A percentile compares a stretch with the other conserved stretches of the same genome.
phyloP scores from a whole-genome alignment of 371 early-diverging fungal species.

The Sporodiniella umbellata region DNA sequence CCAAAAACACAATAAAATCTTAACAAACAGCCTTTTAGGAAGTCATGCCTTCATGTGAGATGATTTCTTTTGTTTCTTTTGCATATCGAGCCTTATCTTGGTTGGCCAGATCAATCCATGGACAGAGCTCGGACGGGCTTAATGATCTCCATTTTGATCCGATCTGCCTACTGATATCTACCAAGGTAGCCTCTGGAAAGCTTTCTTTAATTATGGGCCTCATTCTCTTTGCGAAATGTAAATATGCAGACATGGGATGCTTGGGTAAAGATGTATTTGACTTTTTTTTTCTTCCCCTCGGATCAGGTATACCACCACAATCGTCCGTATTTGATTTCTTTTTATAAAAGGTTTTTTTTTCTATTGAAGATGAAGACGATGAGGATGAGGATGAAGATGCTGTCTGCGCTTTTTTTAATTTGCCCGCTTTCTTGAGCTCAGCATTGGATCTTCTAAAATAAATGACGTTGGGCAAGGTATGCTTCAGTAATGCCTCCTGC shows the following conservation, averaged over 20 bases:
- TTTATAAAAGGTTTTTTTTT: neutral
- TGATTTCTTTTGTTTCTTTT: conserved; percentile 51
- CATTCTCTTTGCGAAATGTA: conserved; percentile 63
- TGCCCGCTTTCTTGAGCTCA: conserved; percentile 50
- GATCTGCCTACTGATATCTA: conserved; percentile 63
- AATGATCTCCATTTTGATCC: conserved; percentile 64
- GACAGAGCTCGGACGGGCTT: conserved; percentile 43
- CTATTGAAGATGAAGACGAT: conserved; percentile 4
- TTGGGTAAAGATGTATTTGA: conserved; percentile 69
- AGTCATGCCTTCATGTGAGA: conserved; percentile 12
- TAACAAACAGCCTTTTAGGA: conserved; percentile 21
- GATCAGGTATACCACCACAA: conserved; percentile 31
- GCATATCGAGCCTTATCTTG: conserved; percentile 75
- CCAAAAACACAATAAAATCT: conserved; percentile 26
- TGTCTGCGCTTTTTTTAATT: conserved; percentile 23
- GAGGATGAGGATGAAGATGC: neutral
- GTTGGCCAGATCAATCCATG: conserved; percentile 62
- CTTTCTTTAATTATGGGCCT: conserved; percentile 56
- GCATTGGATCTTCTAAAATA: conserved; percentile 65
- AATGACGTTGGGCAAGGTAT: conserved; percentile 60
- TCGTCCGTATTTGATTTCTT: conserved; percentile 19
- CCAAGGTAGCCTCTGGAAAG: conserved; percentile 55
- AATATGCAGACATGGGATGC: conserved; percentile 76
- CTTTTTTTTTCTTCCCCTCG: conserved; percentile 59
- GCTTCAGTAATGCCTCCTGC: conserved; percentile 53